Evolutionary conservation across 2,329 filamentous ascomycete genomes (phyloP).

Genomic region (Pleurostoma richardsiae): DNA sequence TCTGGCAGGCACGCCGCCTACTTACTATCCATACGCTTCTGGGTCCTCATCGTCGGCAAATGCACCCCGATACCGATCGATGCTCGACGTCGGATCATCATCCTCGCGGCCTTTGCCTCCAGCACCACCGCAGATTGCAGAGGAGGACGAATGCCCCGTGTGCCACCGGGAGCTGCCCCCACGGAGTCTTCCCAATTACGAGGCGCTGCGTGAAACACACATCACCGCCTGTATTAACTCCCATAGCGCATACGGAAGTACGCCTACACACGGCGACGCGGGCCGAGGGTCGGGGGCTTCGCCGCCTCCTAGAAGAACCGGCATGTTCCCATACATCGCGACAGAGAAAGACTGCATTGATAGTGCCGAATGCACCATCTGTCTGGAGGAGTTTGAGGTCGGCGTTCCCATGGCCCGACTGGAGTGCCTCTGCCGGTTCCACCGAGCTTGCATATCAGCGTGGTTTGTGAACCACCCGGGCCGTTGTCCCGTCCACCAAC

Average conservation of each 20-base stretch:
- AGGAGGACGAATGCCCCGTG: slow-evolving; percentile 77
- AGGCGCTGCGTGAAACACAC: slow-evolving; percentile 51
- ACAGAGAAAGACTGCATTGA: slow-evolving; percentile 67
- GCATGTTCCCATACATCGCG: slow-evolving; percentile 59
- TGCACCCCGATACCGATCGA: slow-evolving; percentile 17
- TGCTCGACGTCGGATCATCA: slow-evolving; percentile 24
- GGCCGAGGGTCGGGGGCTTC: slow-evolving; percentile 19
- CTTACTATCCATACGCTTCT: slow-evolving; percentile 21
- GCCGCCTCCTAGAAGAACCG: slow-evolving; percentile 40
- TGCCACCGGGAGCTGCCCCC: slow-evolving; percentile 69
- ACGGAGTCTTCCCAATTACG: slow-evolving; percentile 44
- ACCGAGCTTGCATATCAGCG: slow-evolving; percentile 52
- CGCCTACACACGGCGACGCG: slow-evolving; percentile 10
- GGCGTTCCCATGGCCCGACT: slow-evolving; percentile 60
- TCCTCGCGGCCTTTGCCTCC: slow-evolving; percentile 30
- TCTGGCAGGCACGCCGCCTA: slow-evolving; percentile 31
- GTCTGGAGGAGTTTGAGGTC: slow-evolving; percentile 60
- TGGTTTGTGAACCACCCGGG: slow-evolving; percentile 62
- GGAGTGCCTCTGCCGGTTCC: slow-evolving; percentile 63
- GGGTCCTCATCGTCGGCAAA: slow-evolving; percentile 8
- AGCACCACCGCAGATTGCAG: slow-evolving; percentile 48
- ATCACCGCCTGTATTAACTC: slow-evolving; percentile 52
- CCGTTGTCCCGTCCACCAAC: slow-evolving; percentile 61
- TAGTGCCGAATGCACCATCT: slow-evolving; percentile 63
- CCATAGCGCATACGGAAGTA: slow-evolving; percentile 43